phyloP scores from a whole-genome alignment of 73 alveolate species.

The Tetrahymena borealis region DNA sequence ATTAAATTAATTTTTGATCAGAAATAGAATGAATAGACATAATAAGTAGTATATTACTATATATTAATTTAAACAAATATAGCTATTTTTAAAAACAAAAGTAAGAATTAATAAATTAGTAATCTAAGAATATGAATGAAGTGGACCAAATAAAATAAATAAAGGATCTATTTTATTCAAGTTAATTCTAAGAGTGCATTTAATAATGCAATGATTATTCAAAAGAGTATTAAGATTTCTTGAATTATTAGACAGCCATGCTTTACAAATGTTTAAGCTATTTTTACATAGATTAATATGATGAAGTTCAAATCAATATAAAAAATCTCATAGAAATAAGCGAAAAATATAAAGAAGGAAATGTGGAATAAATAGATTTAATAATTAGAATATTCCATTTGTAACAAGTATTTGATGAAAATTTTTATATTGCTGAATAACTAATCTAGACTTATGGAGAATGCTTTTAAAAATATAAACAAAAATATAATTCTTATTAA shows the following conservation, averaged over 20 bases:
- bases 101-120: too few relatives aligned
- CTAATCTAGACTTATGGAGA: neutral
- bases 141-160: neutral
- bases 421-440: neutral
- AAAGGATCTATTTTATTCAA: neutral
- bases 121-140: neutral
- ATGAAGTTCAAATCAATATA: neutral
- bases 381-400: neutral
- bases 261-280: neutral
- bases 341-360: neutral
- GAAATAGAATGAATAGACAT: too few relatives aligned
- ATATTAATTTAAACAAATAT: too few relatives aligned
- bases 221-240: neutral
- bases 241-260: neutral
- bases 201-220: neutral
- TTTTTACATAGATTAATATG: neutral
- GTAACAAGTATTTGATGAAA: neutral
- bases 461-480: neutral
- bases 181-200: neutral
- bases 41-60: too few relatives aligned
- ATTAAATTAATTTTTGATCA: too few relatives aligned
- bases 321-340: neutral
- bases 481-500: neutral
- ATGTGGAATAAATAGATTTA: neutral
- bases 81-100: too few relatives aligned